Evolutionary conservation across 2,329 filamentous ascomycete species (phyloP).

Genomic region (Delphinella strobiligena): DNA sequence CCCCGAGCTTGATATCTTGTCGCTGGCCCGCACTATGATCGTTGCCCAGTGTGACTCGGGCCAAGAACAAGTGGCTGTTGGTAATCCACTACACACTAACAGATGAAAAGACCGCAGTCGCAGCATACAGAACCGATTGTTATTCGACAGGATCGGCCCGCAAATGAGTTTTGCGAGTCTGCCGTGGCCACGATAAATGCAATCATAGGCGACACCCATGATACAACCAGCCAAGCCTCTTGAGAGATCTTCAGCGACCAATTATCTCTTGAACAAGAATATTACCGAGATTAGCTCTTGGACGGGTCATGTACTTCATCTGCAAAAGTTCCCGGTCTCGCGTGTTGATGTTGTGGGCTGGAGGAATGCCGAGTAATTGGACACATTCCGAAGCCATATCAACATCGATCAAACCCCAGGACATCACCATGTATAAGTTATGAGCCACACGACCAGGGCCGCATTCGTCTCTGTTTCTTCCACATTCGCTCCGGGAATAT

Average conservation of each 20-base stretch:
- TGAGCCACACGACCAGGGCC: neutral
- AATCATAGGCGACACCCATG: too few species aligned
- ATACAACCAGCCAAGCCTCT: neutral
- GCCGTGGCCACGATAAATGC: too few species aligned
- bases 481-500: neutral
- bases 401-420: neutral
- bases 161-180: too few species aligned
- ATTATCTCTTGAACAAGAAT: too few species aligned
- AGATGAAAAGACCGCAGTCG: too few species aligned
- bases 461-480: neutral
- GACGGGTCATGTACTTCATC: neutral
- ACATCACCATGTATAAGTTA: neutral
- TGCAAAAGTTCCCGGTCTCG: neutral
- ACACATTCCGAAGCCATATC: neutral
- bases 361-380: neutral
- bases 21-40: too few species aligned
- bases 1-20: too few species aligned
- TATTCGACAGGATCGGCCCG: too few species aligned
- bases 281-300: neutral
- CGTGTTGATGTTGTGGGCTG: neutral
- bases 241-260: neutral
- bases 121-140: too few species aligned
- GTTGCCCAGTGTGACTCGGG: too few species aligned
- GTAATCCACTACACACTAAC: too few species aligned
- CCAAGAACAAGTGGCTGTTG: too few species aligned